These are phyloP conservation scores for Paecilomyces fulvus DNA, from an alignment of 2,329 filamentous ascomycete species.

Conservation along the genomic window DNA sequence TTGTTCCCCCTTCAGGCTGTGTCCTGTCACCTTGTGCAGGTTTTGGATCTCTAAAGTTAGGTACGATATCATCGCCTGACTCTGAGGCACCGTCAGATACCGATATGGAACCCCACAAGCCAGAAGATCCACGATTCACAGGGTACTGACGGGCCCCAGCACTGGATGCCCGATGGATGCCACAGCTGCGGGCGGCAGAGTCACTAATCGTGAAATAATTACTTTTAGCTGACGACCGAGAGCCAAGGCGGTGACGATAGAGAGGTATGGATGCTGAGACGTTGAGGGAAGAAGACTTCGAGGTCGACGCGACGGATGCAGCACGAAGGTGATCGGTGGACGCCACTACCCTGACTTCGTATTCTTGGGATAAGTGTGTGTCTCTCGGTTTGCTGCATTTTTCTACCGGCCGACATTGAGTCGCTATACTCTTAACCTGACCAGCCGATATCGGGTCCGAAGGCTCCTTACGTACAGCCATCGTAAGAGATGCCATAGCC, in stretches of 20 bases:
- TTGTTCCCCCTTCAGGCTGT: not conserved
- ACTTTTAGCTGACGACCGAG: slow-evolving; percentile 14
- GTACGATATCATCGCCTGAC: slow-evolving; percentile 24
- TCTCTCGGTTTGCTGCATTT: slow-evolving; percentile 14
- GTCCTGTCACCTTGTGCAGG: slow-evolving; percentile 7
- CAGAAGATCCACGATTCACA: slow-evolving; percentile 13
- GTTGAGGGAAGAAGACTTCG: slow-evolving; percentile 10
- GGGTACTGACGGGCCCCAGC: slow-evolving; percentile 7
- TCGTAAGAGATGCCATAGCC: slow-evolving; percentile 79
- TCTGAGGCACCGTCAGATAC: slow-evolving; percentile 12
- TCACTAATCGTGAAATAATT: slow-evolving; percentile 17
- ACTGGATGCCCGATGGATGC: slow-evolving; percentile 5
- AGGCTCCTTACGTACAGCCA: slow-evolving; percentile 59
- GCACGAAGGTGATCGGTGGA: slow-evolving; percentile 54
- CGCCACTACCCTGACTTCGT: slow-evolving; percentile 51
- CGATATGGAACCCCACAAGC: slow-evolving; percentile 29
- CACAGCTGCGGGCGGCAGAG: not conserved
- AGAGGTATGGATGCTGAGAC: slow-evolving; percentile 16
- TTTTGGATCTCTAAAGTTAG: slow-evolving; percentile 25
- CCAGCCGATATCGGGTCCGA: slow-evolving; percentile 7
- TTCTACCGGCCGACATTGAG: slow-evolving; percentile 1
- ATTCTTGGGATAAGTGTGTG: slow-evolving; percentile 40
- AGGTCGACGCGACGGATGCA: slow-evolving; percentile 17
- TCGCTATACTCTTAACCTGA: slow-evolving; percentile 3
- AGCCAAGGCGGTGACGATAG: slow-evolving; percentile 25